Base-by-base conservation (phyloP, 257 asterid species). In the Gentiana straminea region DNA sequence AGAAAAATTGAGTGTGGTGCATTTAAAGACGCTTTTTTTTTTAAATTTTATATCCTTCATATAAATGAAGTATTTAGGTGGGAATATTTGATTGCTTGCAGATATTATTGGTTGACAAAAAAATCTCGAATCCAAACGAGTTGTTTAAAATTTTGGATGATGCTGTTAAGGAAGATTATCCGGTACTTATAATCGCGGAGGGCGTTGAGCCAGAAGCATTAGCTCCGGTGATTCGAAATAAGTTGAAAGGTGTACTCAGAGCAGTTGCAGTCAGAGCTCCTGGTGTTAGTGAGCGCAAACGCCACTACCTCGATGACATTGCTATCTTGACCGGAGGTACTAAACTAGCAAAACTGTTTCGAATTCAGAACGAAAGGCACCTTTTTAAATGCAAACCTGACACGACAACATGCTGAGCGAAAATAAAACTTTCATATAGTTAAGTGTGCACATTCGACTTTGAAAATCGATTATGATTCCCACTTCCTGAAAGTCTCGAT, bases 301-400 rank as follows among this genome's bases (percentile, higher is more conserved):
- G 97, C 70, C 88, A 82, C 57, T 79, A 62, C 71, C 61, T 88
- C 72, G 97, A 88, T 45, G 95, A 88, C 62, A 82, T 88, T 60
- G 88, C 95, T 49, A 43, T 75, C 71, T 75, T 88, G 70, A 84
- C 97, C 1, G 97, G 91, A 88, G 97, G 97, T 88, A 71, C 56
- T 60, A 56, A 1, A 46, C 62, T 61, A 37, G 24, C 24, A 24
- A 24, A 24, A 24, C 24, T 24, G 24, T 24, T 24, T 24, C 24
- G 24, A 24, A 24, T 24, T 24, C 24, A 24, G 24, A 24, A 24
- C 24, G 24, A 24, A 24, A 0, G 24, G 24, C 24, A 0, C 24
- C 24, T 24, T 24, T 24, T 24, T 24, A 24, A 24, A 24, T 24
- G 24, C 24, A 24, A 24, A 24, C 24, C 24, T 24, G 24, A 24